Conservation (phyloP, 306 rosid species). For the Quercus ilex region DNA sequence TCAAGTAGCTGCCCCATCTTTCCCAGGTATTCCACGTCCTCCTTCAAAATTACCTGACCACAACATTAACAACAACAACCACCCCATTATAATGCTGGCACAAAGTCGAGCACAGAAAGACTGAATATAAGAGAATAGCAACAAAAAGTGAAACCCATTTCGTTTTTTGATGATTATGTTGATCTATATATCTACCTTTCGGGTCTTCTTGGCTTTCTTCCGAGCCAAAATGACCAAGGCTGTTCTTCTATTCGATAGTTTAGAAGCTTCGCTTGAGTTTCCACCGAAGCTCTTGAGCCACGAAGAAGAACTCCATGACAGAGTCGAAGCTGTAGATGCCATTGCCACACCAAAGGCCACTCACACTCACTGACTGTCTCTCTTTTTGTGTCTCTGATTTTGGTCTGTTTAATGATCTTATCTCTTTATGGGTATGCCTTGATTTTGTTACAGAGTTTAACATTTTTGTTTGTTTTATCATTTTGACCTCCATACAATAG, state of each 20-base stretch:
- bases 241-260: constrained; percentile 25
- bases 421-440: neutral
- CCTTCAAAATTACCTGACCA: constrained; percentile 76
- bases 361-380: neutral
- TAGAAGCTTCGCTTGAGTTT: constrained; percentile 35
- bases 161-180: neutral
- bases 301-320: constrained; percentile 65
- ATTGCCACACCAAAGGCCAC: constrained; percentile 24
- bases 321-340: constrained; percentile 62
- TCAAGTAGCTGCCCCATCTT: constrained; percentile 71
- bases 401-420: too few species aligned
- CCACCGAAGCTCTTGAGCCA: constrained; percentile 35
- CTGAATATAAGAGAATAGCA: neutral
- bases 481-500: too few species aligned
- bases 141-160: constrained; percentile 3
- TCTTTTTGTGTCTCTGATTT: neutral
- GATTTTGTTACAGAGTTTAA: neutral
- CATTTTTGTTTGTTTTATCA: constrained; percentile 15
- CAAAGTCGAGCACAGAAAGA: neutral
- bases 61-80: neutral
- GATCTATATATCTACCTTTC: constrained; percentile 50
- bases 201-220: constrained; percentile 69
- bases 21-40: constrained; percentile 66
- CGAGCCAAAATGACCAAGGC: constrained; percentile 55
- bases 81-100: neutral